Base-by-base conservation (phyloP, 2,329 filamentous ascomycete genomes). In the Epichloe typhina region DNA sequence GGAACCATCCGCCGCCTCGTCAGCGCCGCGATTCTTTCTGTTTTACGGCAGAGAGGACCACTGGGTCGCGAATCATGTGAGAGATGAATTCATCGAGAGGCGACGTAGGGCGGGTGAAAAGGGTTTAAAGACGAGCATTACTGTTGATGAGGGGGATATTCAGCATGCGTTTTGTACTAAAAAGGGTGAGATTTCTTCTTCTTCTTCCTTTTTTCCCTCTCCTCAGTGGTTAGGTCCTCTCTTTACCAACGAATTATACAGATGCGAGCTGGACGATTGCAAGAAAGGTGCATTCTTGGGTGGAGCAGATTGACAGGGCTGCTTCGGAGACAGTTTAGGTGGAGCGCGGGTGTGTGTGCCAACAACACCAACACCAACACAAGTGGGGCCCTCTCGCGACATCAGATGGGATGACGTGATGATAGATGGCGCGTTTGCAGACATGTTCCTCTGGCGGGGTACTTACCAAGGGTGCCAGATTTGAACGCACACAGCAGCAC, bases 41-140 rank as follows among this genome's bases (percentile, higher is more conserved):
- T 76, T 80, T 47, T 84, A 82, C 55, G 80, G 74, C 2, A 66
- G 73, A 54, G 64, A 75, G 47, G 81, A 84, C 53, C 73, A 82
- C 51, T 84, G 81, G 81, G 77, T 84, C 1, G 74, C 76, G 3
- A 67, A 78, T 46, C 66, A 72, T 47, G 69, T 72, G 45, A 69
- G 80, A 8, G 77, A 83, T 55, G 70, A 69, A 31, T 76, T 84
- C 52, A 77, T 83, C 49, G 49, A 53, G 45, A 35, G 48, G 31
- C 11, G 51, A 17, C 33, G 51, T 2, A 36, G 41, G 46, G 67
- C 66, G 43, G 63, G 63, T 41, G 64, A 70, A 52, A 62, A 58
- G 58, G 60, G 62, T 61, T 69, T 68, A 6, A 65, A 69, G 53
- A 72, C 73, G 0, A 68, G 66, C 51, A 69, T 82, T 47, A 62